Percentiles rank a stretch among this genome's conserved stretches.
Evolutionary conservation across 2,329 filamentous ascomycete genomes (phyloP).

Genomic region (Hypoxylon sp.): DNA sequence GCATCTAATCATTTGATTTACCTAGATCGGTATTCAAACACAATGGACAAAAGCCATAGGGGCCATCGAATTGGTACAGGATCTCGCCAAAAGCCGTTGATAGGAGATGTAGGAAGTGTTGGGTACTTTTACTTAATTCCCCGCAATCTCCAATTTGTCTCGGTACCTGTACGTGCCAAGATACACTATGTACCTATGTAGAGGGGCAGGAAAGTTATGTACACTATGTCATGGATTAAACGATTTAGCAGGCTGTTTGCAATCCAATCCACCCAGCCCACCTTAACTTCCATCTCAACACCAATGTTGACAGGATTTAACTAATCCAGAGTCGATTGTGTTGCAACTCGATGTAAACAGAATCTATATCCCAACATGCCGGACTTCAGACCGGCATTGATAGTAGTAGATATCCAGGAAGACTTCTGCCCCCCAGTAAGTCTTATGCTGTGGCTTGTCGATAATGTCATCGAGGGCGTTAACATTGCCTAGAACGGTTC

Average conservation of each 20-base stretch:
- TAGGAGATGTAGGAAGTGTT: too few relatives aligned
- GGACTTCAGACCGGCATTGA: conserved; percentile 65
- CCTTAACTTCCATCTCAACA: background rate
- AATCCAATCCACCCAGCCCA: background rate
- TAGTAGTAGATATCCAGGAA: conserved; percentile 92
- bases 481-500: conserved; percentile 75
- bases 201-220: conserved; percentile 10
- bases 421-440: conserved; percentile 93
- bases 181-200: background rate
- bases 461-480: conserved; percentile 22
- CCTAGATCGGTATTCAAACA: background rate
- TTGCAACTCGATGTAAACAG: background rate
- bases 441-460: conserved; percentile 36
- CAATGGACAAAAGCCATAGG: too few relatives aligned
- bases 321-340: background rate
- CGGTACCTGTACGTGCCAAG: background rate
- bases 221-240: too few relatives aligned
- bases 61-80: background rate
- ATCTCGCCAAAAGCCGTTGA: too few relatives aligned
- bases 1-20: background rate
- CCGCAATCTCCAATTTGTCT: conserved; percentile 1
- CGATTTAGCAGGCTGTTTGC: background rate
- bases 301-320: background rate
- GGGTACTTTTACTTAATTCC: background rate
- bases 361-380: conserved; percentile 41